Percentiles rank a stretch among this genome's conserved stretches.
These are phyloP conservation scores for Saksenaea vasiformis DNA, from an alignment of 371 early-diverging fungal genomes.

Conservation along the genomic window DNA sequence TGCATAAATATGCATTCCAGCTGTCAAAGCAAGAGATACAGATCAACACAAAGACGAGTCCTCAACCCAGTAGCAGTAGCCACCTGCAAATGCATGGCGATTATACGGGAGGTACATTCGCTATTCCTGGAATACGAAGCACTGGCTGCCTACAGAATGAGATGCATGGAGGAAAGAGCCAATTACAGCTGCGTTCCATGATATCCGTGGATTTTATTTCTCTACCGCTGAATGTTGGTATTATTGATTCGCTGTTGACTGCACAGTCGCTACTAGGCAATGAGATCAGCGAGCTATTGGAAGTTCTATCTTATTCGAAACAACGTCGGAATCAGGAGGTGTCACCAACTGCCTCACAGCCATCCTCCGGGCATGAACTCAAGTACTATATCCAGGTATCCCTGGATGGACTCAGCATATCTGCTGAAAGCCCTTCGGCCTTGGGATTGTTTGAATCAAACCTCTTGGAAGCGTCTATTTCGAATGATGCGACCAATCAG, in stretches of 20 bases:
- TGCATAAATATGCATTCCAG: slow-evolving; percentile 54
- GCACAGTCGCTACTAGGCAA: slow-evolving; percentile 77
- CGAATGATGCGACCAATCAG: slow-evolving; percentile 36
- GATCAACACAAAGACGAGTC: slow-evolving; percentile 44
- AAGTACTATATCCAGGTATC: slow-evolving; percentile 63
- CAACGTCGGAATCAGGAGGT: slow-evolving; percentile 17
- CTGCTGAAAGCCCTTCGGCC: slow-evolving; percentile 70
- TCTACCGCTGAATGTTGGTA: slow-evolving; percentile 64
- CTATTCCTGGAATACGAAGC: slow-evolving; percentile 61
- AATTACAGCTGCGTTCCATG: slow-evolving; percentile 44
- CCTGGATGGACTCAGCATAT: slow-evolving; percentile 64
- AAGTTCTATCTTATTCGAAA: slow-evolving; percentile 65
- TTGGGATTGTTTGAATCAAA: slow-evolving; percentile 70
- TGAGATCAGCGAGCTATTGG: slow-evolving; percentile 79
- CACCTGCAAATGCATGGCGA: slow-evolving; percentile 25
- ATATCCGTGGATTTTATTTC: slow-evolving; percentile 70
- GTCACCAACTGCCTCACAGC: background rate
- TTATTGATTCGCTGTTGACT: slow-evolving; percentile 78
- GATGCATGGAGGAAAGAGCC: slow-evolving; percentile 8
- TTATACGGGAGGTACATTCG: slow-evolving; percentile 50
- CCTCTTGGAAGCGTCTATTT: slow-evolving; percentile 60
- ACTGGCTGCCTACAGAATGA: slow-evolving; percentile 49
- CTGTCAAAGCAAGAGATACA: slow-evolving; percentile 59
- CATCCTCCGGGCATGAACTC: slow-evolving; percentile 13
- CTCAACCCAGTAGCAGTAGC: slow-evolving; percentile 2